Base-by-base conservation (phyloP, 1,284 basidiomycete genomes). In the Cutaneotrichosporon curvatum region DNA sequence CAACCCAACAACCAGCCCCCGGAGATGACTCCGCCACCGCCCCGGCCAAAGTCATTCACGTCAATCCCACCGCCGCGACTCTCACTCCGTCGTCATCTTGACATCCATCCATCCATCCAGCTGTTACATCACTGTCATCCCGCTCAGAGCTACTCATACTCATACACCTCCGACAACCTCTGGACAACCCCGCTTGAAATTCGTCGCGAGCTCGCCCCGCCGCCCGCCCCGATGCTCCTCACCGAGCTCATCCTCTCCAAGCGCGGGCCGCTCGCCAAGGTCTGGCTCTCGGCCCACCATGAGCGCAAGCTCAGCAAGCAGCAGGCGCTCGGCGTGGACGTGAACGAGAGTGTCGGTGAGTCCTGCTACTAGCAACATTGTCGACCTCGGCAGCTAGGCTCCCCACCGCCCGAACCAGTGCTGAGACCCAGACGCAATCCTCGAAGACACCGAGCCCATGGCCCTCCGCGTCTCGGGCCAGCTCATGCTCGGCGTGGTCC, bases 281-380 rank as follows among this genome's bases (percentile, higher is more conserved):
- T 98, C 76, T 98, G 94, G 94, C 83, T 97, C 43, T 94, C 94
- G 20, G 94, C 95, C 2, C 94, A 97, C 76, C 92, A 94, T 82
- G 91, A 97, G 73, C 82, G 90, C 63, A 96, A 96, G 76, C 81
- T 98, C 61, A 91, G 87, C 63, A 98, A 98, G 73, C 83, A 85
- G 25, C 88, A 94, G 68, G 88, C 92, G 1, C 75, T 96, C 2
- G 86, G 91, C 63, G 91, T 92, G 0, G 88, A 94, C 70, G 94
- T 98, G 48, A 87, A 85, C 52, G 83, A 95, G 69, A 87, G 87
- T 50, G 87, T 91, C 60, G 87, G 89, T 88, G 58, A 63, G 85
- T 76, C 25, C 25, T 28, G 12, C 25, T 28, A 28, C 25, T n/a
- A n/a, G n/a, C n/a, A n/a, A n/a, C n/a, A n/a, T n/a, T n/a, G n/a